Evolutionary conservation across 371 early-diverging fungal genomes (phyloP).

Genomic region (Choanephora cucurbitarum): DNA sequence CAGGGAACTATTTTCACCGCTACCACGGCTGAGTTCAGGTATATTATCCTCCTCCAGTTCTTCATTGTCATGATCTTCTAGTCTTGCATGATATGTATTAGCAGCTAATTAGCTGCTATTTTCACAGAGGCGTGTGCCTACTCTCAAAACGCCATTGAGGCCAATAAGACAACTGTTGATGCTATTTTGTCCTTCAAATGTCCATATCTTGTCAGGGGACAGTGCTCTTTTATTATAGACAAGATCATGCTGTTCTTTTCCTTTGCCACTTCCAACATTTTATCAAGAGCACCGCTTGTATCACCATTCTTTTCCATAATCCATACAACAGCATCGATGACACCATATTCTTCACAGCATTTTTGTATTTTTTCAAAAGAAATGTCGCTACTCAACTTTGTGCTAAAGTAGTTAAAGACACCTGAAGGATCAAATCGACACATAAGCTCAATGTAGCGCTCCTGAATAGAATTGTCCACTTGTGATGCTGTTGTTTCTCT

Average conservation of each 20-base stretch:
- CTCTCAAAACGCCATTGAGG: constrained; percentile 60
- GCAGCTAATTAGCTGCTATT: constrained; percentile 45
- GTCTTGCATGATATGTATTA: not conserved
- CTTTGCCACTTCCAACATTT: constrained; percentile 63
- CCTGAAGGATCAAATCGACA: constrained; percentile 69
- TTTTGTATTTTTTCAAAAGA: constrained; percentile 57
- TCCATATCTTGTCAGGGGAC: constrained; percentile 32
- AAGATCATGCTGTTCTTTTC: constrained; percentile 52
- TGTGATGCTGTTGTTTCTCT: constrained; percentile 15
- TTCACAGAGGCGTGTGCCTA: constrained; percentile 61
- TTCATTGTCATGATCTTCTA: constrained; percentile 6
- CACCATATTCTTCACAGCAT: constrained; percentile 59
- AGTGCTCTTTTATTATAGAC: constrained; percentile 41
- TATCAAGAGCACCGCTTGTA: constrained; percentile 65
- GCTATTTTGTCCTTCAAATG: constrained; percentile 56
- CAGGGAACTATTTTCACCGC: constrained; percentile 13
- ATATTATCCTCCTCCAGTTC: too few species aligned
- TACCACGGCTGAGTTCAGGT: constrained; percentile 17
- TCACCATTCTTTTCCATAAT: constrained; percentile 74
- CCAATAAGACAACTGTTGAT: constrained; percentile 59
- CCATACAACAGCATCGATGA: constrained; percentile 79
- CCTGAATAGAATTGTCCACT: constrained; percentile 49
- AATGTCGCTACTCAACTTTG: constrained; percentile 57
- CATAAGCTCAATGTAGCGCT: constrained; percentile 70
- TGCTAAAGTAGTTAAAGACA: constrained; percentile 66